These are phyloP conservation scores for Xylariales sp. DNA, from an alignment of 2,329 filamentous ascomycete species.

Conservation along the genomic window DNA sequence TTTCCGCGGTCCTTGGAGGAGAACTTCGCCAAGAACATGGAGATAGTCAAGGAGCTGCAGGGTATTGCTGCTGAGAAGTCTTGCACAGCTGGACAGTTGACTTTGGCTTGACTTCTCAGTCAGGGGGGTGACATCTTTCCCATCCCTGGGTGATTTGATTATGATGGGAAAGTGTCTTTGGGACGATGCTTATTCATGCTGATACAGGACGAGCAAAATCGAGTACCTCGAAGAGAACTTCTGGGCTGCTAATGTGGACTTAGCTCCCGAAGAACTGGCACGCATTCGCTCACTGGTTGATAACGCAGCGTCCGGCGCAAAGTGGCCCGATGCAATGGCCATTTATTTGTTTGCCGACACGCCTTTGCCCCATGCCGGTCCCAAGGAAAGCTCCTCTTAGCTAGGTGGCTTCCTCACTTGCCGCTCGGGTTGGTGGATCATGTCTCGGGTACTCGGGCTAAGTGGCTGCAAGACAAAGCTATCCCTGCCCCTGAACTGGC, in stretches of 20 bases:
- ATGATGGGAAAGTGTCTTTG: background rate
- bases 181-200: background rate
- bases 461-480: too few species aligned
- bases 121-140: slow-evolving; percentile 58
- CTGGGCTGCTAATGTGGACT: slow-evolving; percentile 4
- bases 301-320: background rate
- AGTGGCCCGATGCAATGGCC: slow-evolving; percentile 10
- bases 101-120: slow-evolving; percentile 58
- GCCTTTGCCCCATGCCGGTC: too few species aligned
- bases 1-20: slow-evolving; percentile 47
- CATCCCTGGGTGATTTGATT: slow-evolving; percentile 38
- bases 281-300: slow-evolving; percentile 24
- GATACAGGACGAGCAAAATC: slow-evolving; percentile 35
- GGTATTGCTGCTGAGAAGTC: slow-evolving; percentile 48
- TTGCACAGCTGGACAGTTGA: slow-evolving; percentile 51
- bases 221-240: slow-evolving; percentile 44
- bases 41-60: slow-evolving; percentile 45
- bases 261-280: slow-evolving; percentile 19
- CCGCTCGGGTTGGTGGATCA: too few species aligned
- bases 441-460: too few species aligned
- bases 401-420: too few species aligned
- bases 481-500: too few species aligned
- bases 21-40: slow-evolving; percentile 52
- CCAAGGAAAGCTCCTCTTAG: too few species aligned
- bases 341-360: slow-evolving; percentile 15